Percentiles rank a stretch among this genome's conserved stretches.
These are phyloP conservation scores for Coemansia sp. DNA, from an alignment of 192 early-diverging fungal species.

Conservation along the genomic window DNA sequence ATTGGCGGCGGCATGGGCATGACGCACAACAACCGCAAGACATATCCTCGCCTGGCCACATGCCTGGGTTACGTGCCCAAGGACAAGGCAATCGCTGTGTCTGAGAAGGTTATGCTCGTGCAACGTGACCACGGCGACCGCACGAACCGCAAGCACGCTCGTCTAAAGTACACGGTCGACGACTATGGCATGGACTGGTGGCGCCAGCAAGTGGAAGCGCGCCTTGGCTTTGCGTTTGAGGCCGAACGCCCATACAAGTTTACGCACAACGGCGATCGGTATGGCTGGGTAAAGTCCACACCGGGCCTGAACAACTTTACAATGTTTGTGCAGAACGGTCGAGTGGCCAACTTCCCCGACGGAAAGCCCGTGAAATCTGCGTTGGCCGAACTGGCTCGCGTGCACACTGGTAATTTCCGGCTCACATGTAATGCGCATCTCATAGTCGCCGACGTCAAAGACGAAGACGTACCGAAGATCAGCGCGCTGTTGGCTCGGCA, in stretches of 20 bases:
- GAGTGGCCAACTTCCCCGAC: slow-evolving; percentile 79
- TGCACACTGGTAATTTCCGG: slow-evolving; percentile 74
- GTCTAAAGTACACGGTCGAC: slow-evolving; percentile 98
- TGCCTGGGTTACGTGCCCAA: slow-evolving; percentile 77
- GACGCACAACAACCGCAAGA: slow-evolving; percentile 98
- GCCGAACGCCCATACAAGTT: slow-evolving; percentile 73
- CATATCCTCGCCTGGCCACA: slow-evolving; percentile 83
- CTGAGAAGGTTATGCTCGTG: slow-evolving; percentile 86
- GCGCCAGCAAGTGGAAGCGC: slow-evolving; percentile 76
- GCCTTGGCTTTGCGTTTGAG: slow-evolving; percentile 72
- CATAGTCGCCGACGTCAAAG: slow-evolving; percentile 73
- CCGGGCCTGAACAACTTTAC: slow-evolving; percentile 63
- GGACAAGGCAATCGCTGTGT: slow-evolving; percentile 75
- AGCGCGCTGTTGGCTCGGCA: slow-evolving; percentile 64
- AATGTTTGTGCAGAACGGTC: slow-evolving; percentile 90
- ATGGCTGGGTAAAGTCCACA: slow-evolving; percentile 70
- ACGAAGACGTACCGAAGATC: slow-evolving; percentile 59
- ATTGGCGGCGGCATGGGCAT: slow-evolving; percentile 98
- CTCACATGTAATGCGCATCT: slow-evolving; percentile 93
- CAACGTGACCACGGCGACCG: slow-evolving; percentile 96
- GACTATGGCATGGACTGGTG: slow-evolving; percentile 93
- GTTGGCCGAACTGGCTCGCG: slow-evolving; percentile 72
- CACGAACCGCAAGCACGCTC: slow-evolving; percentile 96
- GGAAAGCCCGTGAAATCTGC: slow-evolving; percentile 72
- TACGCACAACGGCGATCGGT: slow-evolving; percentile 86